Percentiles rank a stretch among this genome's conserved stretches.
Conservation (phyloP, 345 rosid species). For the Populus pruinosa region DNA sequence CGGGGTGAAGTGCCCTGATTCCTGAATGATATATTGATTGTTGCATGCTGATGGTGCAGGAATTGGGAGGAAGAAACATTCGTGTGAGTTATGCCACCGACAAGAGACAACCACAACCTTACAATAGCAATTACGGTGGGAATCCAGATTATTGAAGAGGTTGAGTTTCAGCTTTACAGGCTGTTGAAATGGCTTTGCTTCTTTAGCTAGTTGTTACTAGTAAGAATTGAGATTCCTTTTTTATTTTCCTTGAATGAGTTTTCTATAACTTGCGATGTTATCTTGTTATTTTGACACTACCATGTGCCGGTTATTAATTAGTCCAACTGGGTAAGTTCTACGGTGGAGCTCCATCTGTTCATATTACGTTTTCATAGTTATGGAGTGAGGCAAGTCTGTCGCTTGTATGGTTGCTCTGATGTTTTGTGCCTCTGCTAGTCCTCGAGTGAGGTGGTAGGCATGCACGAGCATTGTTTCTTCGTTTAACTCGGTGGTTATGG, state of each 20-base stretch:
- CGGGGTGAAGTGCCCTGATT: background rate
- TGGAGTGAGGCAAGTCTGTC: too few relatives aligned
- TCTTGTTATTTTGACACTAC: background rate
- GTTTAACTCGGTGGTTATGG: too few relatives aligned
- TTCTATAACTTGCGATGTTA: background rate
- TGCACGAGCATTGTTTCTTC: too few relatives aligned
- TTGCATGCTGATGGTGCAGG: conserved; percentile 27
- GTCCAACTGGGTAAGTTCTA: background rate
- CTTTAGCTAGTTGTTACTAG: conserved; percentile 1
- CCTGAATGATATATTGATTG: background rate
- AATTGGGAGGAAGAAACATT: conserved; percentile 53
- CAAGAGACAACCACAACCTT: conserved; percentile 35
- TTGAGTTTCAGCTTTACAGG: background rate
- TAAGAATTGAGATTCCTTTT: background rate
- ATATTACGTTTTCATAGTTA: too few relatives aligned
- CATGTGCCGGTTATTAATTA: background rate
- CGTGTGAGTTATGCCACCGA: conserved; percentile 51
- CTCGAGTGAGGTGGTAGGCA: too few relatives aligned
- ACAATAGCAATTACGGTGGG: background rate
- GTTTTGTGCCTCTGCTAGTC: too few relatives aligned
- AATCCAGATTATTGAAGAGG: background rate
- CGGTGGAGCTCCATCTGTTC: too few relatives aligned
- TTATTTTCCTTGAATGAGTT: background rate
- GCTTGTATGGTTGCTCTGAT: too few relatives aligned
- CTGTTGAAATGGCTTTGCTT: background rate